Percentiles rank a stretch among this genome's conserved stretches.
These are phyloP conservation scores for Penicillium sp. DNA, from an alignment of 2,329 filamentous ascomycete genomes.

Conservation along the genomic window DNA sequence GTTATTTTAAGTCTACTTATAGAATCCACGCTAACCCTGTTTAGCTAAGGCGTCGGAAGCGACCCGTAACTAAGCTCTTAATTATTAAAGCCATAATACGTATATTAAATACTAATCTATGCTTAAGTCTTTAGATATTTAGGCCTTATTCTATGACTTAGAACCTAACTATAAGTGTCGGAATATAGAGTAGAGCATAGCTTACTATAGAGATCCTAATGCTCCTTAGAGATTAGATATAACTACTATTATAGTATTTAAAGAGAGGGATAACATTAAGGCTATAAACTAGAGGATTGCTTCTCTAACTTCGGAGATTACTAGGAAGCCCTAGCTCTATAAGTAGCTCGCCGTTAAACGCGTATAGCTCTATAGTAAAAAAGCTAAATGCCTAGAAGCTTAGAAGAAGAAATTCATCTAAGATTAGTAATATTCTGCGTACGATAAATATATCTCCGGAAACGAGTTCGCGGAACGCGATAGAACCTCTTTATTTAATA, in stretches of 20 bases:
- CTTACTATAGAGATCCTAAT: constrained; percentile 1
- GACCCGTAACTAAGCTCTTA: too few species aligned
- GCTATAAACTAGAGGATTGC: not conserved
- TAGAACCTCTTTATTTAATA: not conserved
- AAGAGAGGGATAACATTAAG: constrained; percentile 1
- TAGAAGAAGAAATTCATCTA: constrained; percentile 1
- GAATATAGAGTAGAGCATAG: not conserved
- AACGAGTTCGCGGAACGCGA: constrained; percentile 3
- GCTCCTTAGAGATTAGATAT: not conserved
- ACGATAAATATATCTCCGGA: constrained; percentile 1
- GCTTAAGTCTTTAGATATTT: too few species aligned
- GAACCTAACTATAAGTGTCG: not conserved
- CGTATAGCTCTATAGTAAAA: not conserved
- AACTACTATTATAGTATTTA: not conserved
- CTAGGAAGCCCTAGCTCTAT: not conserved
- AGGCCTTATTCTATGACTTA: not conserved
- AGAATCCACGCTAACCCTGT: too few species aligned
- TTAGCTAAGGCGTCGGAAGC: too few species aligned
- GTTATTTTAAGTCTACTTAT: too few species aligned
- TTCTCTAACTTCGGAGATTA: not conserved
- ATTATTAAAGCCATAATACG: too few species aligned
- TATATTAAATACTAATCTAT: too few species aligned
- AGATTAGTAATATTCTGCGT: not conserved
- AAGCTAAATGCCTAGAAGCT: not conserved
- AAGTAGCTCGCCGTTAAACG: not conserved